Evolutionary conservation across 2,329 filamentous ascomycete species (phyloP).

Genomic region (Epichloe coenophiala): DNA sequence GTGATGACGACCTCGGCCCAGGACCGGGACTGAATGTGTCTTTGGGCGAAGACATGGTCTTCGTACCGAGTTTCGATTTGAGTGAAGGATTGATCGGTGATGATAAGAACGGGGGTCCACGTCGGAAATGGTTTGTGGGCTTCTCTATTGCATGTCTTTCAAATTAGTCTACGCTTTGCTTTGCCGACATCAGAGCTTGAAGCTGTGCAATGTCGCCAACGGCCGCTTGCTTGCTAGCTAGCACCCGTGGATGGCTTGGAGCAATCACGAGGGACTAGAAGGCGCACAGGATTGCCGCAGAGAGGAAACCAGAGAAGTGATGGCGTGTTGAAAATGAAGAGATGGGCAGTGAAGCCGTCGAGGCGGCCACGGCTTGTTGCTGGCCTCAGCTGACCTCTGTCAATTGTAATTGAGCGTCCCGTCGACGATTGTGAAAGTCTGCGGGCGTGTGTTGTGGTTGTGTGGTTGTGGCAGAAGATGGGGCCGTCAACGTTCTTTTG

Average conservation of each 20-base stretch:
- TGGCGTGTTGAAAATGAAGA: not conserved
- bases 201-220: not conserved
- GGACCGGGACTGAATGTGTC: slow-evolving; percentile 23
- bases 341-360: not conserved
- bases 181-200: not conserved
- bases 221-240: not conserved
- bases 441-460: not conserved
- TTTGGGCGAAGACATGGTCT: slow-evolving; percentile 24
- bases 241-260: not conserved
- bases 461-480: not conserved
- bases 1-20: slow-evolving; percentile 32
- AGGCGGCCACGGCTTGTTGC: too few relatives aligned
- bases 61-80: not conserved
- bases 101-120: not conserved
- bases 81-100: not conserved
- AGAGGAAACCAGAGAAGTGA: not conserved
- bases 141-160: slow-evolving; percentile 1
- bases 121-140: not conserved
- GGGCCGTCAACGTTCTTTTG: not conserved
- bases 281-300: not conserved
- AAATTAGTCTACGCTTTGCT: not conserved
- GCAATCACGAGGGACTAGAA: not conserved
- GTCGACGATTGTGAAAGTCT: not conserved
- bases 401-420: too few relatives aligned
- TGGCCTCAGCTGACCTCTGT: too few relatives aligned